Base-by-base conservation (phyloP, 805 yeast species). In the Hemisphaericaspora nanyangensis region DNA sequence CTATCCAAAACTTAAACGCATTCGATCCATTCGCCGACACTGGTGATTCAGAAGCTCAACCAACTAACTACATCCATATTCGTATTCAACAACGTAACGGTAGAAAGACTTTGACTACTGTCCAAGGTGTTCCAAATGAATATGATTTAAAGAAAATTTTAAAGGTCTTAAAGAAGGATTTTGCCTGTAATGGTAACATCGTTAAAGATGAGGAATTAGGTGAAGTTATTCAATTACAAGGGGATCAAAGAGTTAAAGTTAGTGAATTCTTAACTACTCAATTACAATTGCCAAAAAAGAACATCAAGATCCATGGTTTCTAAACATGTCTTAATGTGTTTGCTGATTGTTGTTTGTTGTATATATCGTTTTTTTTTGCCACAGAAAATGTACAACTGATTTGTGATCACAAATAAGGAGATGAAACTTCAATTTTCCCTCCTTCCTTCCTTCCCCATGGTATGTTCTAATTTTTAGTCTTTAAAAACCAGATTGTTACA, bases 51-150 rank as follows among this genome's bases (percentile, higher is more conserved):
- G 96, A 91, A 68, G 85, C 95, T 55, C 91, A 91, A 72, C 85
- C 95, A 61, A 81, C 95, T 44, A 89, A 87, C 76, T 88, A 90
- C 74, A 87, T 91, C 69, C 99, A 90, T 71, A 85, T 91, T 67
- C 95, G 99, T 78, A 91, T 95, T 65, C 99, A 91, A 73, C 99
- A 91, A 76, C 91, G 99, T 77, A 91, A 93, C 75, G 99, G 99
- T 64, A 90, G 98, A 74, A 91, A 91, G 73, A 91, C 98, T 48
- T 80, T 91, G 64, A 91, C 99, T 51, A 91, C 99, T 30, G 98
- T 91, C 47, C 98, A 93, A 74, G 99, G 99, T 61, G 79, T 91
- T 46, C 97, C 98, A 50, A 80, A 70, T 48, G 98, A 93, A 68
- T 91, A 88, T 69, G 99, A 91, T 64, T 74, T 85, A 65, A 91